Base-by-base conservation (phyloP, 495 filamentous ascomycete species). In the Aspergillus nanangensis region DNA sequence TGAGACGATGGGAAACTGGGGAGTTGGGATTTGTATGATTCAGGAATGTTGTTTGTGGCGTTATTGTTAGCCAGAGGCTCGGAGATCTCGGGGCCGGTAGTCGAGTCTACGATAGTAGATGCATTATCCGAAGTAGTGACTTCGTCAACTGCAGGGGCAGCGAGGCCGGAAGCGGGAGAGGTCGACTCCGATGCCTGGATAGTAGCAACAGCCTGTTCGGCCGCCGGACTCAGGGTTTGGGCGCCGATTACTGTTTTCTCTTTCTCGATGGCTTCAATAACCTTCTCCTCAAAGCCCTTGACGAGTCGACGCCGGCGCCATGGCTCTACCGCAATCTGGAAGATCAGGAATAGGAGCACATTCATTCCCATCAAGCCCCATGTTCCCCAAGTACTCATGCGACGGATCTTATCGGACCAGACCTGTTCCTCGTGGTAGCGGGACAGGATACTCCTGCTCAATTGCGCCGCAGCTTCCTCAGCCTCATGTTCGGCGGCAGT, bases 361-460 rank as follows among this genome's bases (percentile, higher is more conserved):
- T 98, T 98, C 34, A 97, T 77, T 5, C 93, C 91, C 93, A 98
- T 97, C 52, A 98, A 67, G 0, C 93, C 93, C 84, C 94, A 96
- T 2, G 93, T 98, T 18, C 93, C 90, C 93, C 93, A 98, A 4
- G 93, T 97, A 54, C 83, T 88, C 79, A 96, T 95, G 47, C 93
- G 74, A 33, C 93, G 78, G 60, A 98, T 98, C 60, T 95, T 93
- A 58, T 98, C 93, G 55, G 86, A 92, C 93, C 93, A 98, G 37
- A 98, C 95, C 73, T 98, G 93, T 67, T 98, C 93, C 66, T 98
- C 93, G 67, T 98, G 93, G 68, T 98, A 98, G 21, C 93, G 82
- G 22, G 83, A 83, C 24, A 96, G 71, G 47, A 97, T 96, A 27
- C 78, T 80, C 31, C 82, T 79, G 59, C 82, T 88, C 38, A 98